Evolutionary conservation across 805 yeast genomes (phyloP).

Genomic region (Candida montana): DNA sequence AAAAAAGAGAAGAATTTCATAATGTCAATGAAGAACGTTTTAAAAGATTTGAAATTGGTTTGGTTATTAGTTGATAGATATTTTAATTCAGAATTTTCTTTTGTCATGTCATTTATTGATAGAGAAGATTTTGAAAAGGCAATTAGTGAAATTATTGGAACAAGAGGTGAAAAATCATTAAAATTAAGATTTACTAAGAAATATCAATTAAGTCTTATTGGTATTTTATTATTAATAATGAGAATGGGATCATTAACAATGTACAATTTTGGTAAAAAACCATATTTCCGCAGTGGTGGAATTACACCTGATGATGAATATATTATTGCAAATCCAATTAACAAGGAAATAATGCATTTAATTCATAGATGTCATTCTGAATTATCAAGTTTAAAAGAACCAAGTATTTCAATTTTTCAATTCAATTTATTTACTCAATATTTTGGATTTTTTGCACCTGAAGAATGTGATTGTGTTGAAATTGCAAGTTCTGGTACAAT

Average conservation of each 20-base stretch:
- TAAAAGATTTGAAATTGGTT: slow-evolving; percentile 17
- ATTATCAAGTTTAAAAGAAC: slow-evolving; percentile 11
- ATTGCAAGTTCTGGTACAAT: slow-evolving; percentile 14
- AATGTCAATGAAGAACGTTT: neutral
- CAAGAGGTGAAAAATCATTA: slow-evolving; percentile 3
- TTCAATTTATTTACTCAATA: slow-evolving; percentile 14
- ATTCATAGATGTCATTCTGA: slow-evolving; percentile 14
- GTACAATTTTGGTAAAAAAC: slow-evolving; percentile 18
- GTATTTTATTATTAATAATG: slow-evolving; percentile 19
- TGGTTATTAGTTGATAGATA: slow-evolving; percentile 23
- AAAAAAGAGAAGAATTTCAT: slow-evolving; percentile 1
- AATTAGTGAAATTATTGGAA: slow-evolving; percentile 15
- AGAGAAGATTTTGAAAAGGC: slow-evolving; percentile 13
- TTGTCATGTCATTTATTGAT: slow-evolving; percentile 19
- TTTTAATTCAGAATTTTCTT: slow-evolving; percentile 19
- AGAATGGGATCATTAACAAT: slow-evolving; percentile 18
- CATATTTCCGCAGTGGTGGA: neutral
- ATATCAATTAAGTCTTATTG: slow-evolving; percentile 17
- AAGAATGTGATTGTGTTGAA: slow-evolving; percentile 22
- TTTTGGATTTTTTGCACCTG: slow-evolving; percentile 19
- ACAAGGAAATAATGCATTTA: slow-evolving; percentile 9
- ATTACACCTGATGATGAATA: slow-evolving; percentile 12
- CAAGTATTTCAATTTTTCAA: slow-evolving; percentile 17
- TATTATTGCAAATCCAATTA: slow-evolving; percentile 16
- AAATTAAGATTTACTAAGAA: slow-evolving; percentile 15